These are phyloP conservation scores for Cadophora luteo-olivacea DNA, from an alignment of 2,329 filamentous ascomycete species.

Conservation along the genomic window DNA sequence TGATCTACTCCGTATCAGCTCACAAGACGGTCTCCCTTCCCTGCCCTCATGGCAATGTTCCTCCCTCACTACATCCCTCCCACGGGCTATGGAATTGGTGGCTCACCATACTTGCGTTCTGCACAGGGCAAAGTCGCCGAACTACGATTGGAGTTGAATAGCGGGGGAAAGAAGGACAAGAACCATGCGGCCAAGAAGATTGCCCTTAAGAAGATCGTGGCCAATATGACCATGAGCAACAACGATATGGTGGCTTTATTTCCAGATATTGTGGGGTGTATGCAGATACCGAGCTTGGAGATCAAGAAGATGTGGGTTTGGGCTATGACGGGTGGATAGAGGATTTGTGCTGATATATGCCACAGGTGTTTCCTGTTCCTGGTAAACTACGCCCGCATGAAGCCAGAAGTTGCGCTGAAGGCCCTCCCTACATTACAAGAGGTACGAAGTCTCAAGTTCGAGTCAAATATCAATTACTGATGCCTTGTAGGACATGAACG, in stretches of 20 bases:
- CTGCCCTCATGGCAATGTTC: slow-evolving; percentile 38
- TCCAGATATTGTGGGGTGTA: slow-evolving; percentile 92
- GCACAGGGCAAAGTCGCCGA: slow-evolving; percentile 98
- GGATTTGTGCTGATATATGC: slow-evolving; percentile 34
- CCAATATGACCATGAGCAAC: slow-evolving; percentile 99
- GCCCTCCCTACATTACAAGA: slow-evolving; percentile 86
- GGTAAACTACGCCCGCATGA: slow-evolving; percentile 95
- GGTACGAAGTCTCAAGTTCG: slow-evolving; percentile 55
- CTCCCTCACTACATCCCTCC: slow-evolving; percentile 42
- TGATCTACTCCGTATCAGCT: slow-evolving; percentile 17
- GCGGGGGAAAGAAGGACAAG: slow-evolving; percentile 97
- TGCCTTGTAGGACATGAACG: slow-evolving; percentile 80
- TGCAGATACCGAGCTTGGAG: slow-evolving; percentile 92
- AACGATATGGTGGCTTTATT: slow-evolving; percentile 99
- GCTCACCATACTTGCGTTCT: slow-evolving; percentile 46
- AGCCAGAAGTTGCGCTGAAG: slow-evolving; percentile 92
- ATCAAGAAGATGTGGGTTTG: slow-evolving; percentile 96
- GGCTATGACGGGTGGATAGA: neutral
- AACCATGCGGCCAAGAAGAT: slow-evolving; percentile 95
- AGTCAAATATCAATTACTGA: neutral
- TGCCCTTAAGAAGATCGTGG: slow-evolving; percentile 98
- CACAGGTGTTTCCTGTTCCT: slow-evolving; percentile 94
- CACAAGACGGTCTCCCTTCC: slow-evolving; percentile 5
- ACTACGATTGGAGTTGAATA: slow-evolving; percentile 91
- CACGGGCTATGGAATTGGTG: slow-evolving; percentile 33